Conservation (phyloP, 495 filamentous ascomycete species). For the Lepidopterella palustris region DNA sequence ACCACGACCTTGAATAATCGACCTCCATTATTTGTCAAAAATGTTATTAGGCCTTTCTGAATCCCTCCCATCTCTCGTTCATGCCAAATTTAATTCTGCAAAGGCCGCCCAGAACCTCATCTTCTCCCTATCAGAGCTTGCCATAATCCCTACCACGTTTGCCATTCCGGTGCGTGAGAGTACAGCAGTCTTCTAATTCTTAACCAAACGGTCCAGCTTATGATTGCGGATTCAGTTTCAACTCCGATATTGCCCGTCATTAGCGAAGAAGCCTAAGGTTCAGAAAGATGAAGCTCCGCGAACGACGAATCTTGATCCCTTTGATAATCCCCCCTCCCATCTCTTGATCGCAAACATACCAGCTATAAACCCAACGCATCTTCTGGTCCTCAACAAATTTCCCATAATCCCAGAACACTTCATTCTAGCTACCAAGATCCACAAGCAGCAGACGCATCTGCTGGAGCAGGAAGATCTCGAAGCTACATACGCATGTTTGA, state of each 20-base stretch:
- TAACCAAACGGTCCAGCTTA: too few relatives aligned
- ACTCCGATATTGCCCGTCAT: conserved; percentile 69
- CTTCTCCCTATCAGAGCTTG: conserved; percentile 31
- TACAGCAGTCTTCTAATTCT: too few relatives aligned
- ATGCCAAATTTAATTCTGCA: conserved; percentile 25
- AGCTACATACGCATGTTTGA: conserved; percentile 58
- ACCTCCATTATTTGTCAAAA: too few relatives aligned
- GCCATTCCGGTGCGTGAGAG: conserved; percentile 28
- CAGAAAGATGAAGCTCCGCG: conserved; percentile 38
- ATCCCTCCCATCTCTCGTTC: conserved; percentile 22
- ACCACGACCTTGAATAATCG: too few relatives aligned
- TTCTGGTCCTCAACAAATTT: conserved; percentile 74
- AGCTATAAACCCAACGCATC: conserved; percentile 47
- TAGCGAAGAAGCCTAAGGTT: conserved; percentile 62
- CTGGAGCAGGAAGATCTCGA: conserved; percentile 61
- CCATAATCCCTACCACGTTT: conserved; percentile 23
- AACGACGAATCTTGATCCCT: conserved; percentile 59
- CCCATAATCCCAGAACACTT: conserved; percentile 74
- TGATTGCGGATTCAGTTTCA: conserved; percentile 58
- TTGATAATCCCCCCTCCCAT: conserved; percentile 56
- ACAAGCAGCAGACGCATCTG: conserved; percentile 62
- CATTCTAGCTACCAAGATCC: conserved; percentile 63
- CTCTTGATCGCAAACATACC: conserved; percentile 57
- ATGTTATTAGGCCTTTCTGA: conserved; percentile 27
- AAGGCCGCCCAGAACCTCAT: conserved; percentile 23